Base-by-base conservation (phyloP, 2,329 filamentous ascomycete genomes). In the Pyricularia sp. region DNA sequence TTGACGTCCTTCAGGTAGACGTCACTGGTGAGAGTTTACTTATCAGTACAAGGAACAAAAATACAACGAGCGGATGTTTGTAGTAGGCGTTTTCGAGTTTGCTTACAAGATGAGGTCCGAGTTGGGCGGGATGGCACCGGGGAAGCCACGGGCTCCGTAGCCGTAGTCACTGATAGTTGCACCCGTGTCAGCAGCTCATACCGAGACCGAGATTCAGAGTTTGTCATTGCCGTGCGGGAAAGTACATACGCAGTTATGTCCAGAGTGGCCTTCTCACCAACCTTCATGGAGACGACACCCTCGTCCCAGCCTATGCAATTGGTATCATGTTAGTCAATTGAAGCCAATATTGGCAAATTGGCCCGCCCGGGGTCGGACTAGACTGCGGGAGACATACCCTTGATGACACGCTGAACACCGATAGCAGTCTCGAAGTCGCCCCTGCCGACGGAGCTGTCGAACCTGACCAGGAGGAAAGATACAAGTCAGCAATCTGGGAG, bases 211-310 rank as follows among this genome's bases (percentile, higher is more conserved):
- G 58, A 30, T 23, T 28, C 2, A 26, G 11, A 26, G 14, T 3
- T 14, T 30, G 12, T 20, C 26, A 10, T 28, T 9, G 10, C 59
- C 23, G 25, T 26, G 25, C 26, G 20, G 59, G 25, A 28, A 28
- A 63, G 59, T 63, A 67, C 86, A 79, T 85, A 93, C 90, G 86
- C 84, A 72, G 89, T 86, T 77, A 98, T 97, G 73, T 89, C 90
- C 72, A 99, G 85, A 67, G 88, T 92, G 68, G 93, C 90, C 83
- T 92, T 94, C 86, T 98, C 94, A 78, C 94, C 94, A 70, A 97
- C 83, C 77, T 90, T 90, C 94, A 99, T 97, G 77, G 88, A 83
- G 66, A 83, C 81, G 68, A 98, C 93, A 73, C 91, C 94, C 81
- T 97, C 89, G 76, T 93, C 93, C 93, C 88, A 96, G 74, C 88